Evolutionary conservation across 768 basidiomycete genomes (phyloP).

Genomic region (Collybiopsis luxurians): DNA sequence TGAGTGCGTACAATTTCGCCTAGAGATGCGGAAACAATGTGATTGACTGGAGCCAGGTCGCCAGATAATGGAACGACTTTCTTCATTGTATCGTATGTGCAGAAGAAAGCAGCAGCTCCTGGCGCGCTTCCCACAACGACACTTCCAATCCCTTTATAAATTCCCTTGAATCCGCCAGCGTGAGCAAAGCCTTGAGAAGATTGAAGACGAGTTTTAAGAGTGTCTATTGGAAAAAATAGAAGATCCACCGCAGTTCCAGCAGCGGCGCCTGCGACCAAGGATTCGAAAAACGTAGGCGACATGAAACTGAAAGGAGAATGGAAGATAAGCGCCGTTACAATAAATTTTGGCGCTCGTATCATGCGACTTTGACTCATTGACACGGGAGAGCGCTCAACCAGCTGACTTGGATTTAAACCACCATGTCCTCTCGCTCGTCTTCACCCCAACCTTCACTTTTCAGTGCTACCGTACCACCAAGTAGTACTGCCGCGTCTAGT

Average conservation of each 20-base stretch:
- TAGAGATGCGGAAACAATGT: slow-evolving; percentile 27
- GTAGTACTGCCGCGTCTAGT: slow-evolving; percentile 6
- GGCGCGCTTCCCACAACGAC: slow-evolving; percentile 95
- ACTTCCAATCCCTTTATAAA: slow-evolving; percentile 93
- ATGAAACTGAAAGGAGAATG: not conserved
- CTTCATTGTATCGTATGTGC: slow-evolving; percentile 90
- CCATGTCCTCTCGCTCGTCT: slow-evolving; percentile 7
- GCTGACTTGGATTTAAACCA: not conserved
- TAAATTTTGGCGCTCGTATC: too few relatives aligned
- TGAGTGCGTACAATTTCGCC: slow-evolving; percentile 31
- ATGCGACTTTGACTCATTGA: not conserved
- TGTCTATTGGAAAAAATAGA: slow-evolving; percentile 96
- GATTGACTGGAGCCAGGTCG: slow-evolving; percentile 59
- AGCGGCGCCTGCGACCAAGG: slow-evolving; percentile 63
- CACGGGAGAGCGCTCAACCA: not conserved
- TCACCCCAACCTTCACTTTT: slow-evolving; percentile 6
- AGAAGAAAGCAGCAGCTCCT: slow-evolving; percentile 95
- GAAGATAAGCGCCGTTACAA: too few relatives aligned
- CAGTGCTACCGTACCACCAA: not conserved
- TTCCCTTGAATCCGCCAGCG: slow-evolving; percentile 85
- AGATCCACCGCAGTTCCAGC: slow-evolving; percentile 94
- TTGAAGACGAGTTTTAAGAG: slow-evolving; percentile 93
- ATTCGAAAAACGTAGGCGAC: slow-evolving; percentile 1
- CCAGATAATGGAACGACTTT: slow-evolving; percentile 59
- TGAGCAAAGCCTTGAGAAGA: slow-evolving; percentile 80